Evolutionary conservation across 2,329 filamentous ascomycete species (phyloP).

Genomic region (Sporothrix inflata): DNA sequence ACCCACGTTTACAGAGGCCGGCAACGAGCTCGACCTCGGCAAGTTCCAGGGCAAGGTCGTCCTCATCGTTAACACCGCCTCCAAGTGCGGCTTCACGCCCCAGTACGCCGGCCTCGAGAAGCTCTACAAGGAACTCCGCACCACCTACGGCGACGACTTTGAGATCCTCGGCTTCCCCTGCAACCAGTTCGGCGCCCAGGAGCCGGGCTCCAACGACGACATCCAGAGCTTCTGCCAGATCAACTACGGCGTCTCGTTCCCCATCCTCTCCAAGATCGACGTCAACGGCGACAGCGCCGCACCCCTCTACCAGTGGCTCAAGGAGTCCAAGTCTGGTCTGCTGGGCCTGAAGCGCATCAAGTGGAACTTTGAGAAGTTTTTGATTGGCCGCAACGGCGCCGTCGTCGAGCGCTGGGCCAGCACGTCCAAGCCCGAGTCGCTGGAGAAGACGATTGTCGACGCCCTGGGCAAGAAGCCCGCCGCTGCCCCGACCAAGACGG

Average conservation of each 20-base stretch:
- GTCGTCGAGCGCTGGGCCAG: slow-evolving; percentile 87
- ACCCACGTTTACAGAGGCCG: slow-evolving; percentile 61
- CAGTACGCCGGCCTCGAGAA: slow-evolving; percentile 91
- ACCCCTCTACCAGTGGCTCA: slow-evolving; percentile 79
- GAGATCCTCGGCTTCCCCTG: slow-evolving; percentile 93
- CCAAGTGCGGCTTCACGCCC: slow-evolving; percentile 97
- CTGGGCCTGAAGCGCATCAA: slow-evolving; percentile 89
- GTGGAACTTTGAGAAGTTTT: slow-evolving; percentile 99
- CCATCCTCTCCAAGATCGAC: slow-evolving; percentile 87
- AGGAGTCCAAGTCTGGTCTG: slow-evolving; percentile 74
- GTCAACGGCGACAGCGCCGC: slow-evolving; percentile 85
- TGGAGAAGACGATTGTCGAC: slow-evolving; percentile 76
- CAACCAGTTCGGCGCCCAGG: slow-evolving; percentile 95
- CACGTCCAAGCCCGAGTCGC: slow-evolving; percentile 78
- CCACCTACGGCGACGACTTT: slow-evolving; percentile 75
- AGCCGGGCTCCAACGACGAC: slow-evolving; percentile 80
- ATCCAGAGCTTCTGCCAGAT: slow-evolving; percentile 85
- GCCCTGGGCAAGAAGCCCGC: slow-evolving; percentile 64
- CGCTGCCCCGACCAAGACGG: slow-evolving; percentile 34
- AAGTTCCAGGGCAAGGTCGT: slow-evolving; percentile 89
- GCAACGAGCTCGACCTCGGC: slow-evolving; percentile 68
- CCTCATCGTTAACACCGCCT: slow-evolving; percentile 95
- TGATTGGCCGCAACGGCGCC: slow-evolving; percentile 82
- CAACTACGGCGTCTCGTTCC: slow-evolving; percentile 94
- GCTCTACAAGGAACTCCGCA: slow-evolving; percentile 78